These are phyloP conservation scores for Oryza australiensis DNA, from an alignment of 176 grass and related monocot genomes.

Conservation along the genomic window DNA sequence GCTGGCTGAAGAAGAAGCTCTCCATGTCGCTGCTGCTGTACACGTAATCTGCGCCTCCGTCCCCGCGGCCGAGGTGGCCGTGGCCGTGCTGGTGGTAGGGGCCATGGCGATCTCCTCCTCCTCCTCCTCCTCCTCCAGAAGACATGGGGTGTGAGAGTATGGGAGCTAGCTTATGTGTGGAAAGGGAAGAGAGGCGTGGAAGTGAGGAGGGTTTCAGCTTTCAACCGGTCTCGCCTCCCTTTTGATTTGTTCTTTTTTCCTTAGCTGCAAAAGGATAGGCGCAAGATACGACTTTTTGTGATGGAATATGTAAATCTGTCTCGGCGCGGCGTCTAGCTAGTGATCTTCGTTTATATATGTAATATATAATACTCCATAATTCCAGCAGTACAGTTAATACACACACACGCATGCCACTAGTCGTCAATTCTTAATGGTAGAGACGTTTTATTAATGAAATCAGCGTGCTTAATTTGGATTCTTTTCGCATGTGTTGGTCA, in stretches of 20 bases:
- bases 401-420: neutral
- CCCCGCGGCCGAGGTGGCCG: slow-evolving; percentile 1
- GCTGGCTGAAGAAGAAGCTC: slow-evolving; percentile 54
- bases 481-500: slow-evolving; percentile 30
- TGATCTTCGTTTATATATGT: slow-evolving; percentile 9
- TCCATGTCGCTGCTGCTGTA: slow-evolving; percentile 46
- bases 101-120: slow-evolving; percentile 36
- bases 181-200: slow-evolving; percentile 47
- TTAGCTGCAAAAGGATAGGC: slow-evolving; percentile 21
- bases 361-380: neutral
- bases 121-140: slow-evolving; percentile 36
- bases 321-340: slow-evolving; percentile 27
- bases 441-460: slow-evolving; percentile 31
- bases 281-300: slow-evolving; percentile 49
- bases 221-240: slow-evolving; percentile 33
- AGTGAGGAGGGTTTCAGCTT: slow-evolving; percentile 44
- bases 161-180: slow-evolving; percentile 39
- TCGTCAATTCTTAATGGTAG: slow-evolving; percentile 35
- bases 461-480: slow-evolving; percentile 25
- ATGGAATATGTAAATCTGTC: slow-evolving; percentile 34
- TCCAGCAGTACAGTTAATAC: neutral
- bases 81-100: slow-evolving; percentile 31
- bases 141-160: slow-evolving; percentile 36
- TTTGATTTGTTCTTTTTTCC: slow-evolving; percentile 31
- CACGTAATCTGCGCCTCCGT: slow-evolving; percentile 30